phyloP scores from a whole-genome alignment of 768 basidiomycete genomes.

The Pleurotus salmoneostramineus region DNA sequence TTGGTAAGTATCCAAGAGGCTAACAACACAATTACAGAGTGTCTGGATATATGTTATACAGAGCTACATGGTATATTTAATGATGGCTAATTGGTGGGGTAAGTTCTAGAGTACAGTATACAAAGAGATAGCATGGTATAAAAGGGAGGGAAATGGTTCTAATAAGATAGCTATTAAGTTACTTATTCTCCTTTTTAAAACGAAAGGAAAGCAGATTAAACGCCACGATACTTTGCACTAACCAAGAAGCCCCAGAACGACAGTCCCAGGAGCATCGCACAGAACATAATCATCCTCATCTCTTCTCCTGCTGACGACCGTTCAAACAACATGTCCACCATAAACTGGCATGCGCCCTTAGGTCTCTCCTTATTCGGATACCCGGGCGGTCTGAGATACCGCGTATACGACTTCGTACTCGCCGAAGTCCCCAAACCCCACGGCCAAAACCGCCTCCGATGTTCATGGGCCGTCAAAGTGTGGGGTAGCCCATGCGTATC shows the following conservation, averaged over 20 bases:
- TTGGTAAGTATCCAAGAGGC: too few relatives aligned
- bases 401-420: constrained; percentile 30
- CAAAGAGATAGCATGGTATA: too few relatives aligned
- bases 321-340: constrained; percentile 48
- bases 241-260: constrained; percentile 46
- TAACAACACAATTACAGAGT: too few relatives aligned
- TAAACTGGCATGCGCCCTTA: constrained; percentile 30
- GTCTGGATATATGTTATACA: too few relatives aligned
- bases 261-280: constrained; percentile 41
- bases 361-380: constrained; percentile 30
- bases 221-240: neutral
- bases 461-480: constrained; percentile 47
- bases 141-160: neutral
- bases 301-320: constrained; percentile 66
- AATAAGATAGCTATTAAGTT: neutral
- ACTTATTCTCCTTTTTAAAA: neutral
- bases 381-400: constrained; percentile 35
- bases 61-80: too few relatives aligned
- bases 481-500: constrained; percentile 66
- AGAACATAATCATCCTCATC: constrained; percentile 55
- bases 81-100: too few relatives aligned
- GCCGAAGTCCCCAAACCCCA: constrained; percentile 39
- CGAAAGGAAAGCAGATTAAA: neutral
- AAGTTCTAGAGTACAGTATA: too few relatives aligned
- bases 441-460: constrained; percentile 42